phyloP scores from a whole-genome alignment of 2,329 filamentous ascomycete genomes.

The Phialemoniopsis sp. region DNA sequence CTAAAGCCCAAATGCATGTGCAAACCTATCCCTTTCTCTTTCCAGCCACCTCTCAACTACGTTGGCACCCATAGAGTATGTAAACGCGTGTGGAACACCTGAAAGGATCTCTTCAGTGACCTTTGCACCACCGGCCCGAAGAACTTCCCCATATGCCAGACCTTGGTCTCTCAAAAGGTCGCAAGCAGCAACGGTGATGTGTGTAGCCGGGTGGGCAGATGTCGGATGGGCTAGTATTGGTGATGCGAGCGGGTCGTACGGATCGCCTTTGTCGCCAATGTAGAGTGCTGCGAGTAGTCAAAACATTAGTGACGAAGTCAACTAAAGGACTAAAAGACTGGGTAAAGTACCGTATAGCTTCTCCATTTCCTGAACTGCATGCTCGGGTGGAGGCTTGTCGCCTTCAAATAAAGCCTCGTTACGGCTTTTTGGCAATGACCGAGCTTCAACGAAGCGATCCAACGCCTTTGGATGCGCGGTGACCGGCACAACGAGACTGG shows the following conservation, averaged over 20 bases:
- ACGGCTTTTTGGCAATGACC: neutral
- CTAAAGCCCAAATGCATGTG: neutral
- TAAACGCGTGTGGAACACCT: neutral
- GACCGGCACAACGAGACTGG: neutral
- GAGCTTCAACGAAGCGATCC: neutral
- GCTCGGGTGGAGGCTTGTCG: neutral
- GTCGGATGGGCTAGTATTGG: neutral
- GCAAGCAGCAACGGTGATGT: neutral
- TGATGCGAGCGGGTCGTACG: neutral
- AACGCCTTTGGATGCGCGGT: neutral
- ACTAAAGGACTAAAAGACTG: too few species aligned
- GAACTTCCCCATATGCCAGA: neutral
- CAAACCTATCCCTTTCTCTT: neutral
- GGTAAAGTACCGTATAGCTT: neutral
- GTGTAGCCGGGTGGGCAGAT: neutral
- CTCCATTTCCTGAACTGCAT: neutral
- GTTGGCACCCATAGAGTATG: neutral
- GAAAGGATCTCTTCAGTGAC: neutral
- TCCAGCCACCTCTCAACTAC: neutral
- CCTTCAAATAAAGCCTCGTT: neutral
- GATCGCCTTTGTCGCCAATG: neutral
- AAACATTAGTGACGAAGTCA: too few species aligned
- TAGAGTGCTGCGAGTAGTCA: neutral
- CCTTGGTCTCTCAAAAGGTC: neutral
- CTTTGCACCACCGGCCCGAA: neutral